Conservation (phyloP, 345 rosid species). For the Citrus sinensis region DVS_A1.0 CM039163.1:37376001-37376500, state of each 20-base stretch:
- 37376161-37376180: slow-evolving; percentile 9
- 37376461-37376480: too few relatives aligned
- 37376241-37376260: slow-evolving; percentile 72
- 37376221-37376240: slow-evolving; percentile 73
- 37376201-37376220: slow-evolving; percentile 72
- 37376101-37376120: slow-evolving; percentile 15
- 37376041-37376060: slow-evolving; percentile 76
- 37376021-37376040: neutral
- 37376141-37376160: slow-evolving; percentile 47
- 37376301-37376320: slow-evolving; percentile 80
- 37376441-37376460: slow-evolving; percentile 53
- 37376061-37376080: slow-evolving; percentile 89
- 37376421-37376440: slow-evolving; percentile 75
- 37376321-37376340: slow-evolving; percentile 59
- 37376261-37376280: slow-evolving; percentile 89
- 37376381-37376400: slow-evolving; percentile 78
- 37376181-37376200: slow-evolving; percentile 36
- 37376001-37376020: neutral
- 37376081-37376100: slow-evolving; percentile 47
- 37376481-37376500: too few relatives aligned
- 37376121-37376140: slow-evolving; percentile 71
- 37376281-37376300: slow-evolving; percentile 82
- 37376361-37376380: slow-evolving; percentile 65
- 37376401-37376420: slow-evolving; percentile 86
- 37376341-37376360: slow-evolving; percentile 85